These are phyloP conservation scores for Odontarrhena argentea DNA, from an alignment of 345 rosid species.

Conservation along the genomic window DNA sequence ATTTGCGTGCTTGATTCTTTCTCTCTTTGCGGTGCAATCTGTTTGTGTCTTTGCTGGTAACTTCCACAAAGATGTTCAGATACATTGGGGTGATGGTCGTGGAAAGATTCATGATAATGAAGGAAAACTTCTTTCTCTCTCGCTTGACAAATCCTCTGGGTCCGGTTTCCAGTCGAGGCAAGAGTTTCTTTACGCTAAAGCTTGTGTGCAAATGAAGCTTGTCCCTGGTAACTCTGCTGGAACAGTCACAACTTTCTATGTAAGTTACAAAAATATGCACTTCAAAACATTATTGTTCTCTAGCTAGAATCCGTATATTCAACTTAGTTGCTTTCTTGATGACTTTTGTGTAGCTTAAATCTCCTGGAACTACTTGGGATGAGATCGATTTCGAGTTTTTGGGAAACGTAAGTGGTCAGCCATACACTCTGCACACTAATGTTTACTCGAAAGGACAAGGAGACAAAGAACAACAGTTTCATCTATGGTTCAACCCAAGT, in stretches of 20 bases:
- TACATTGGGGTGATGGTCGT: constrained; percentile 51
- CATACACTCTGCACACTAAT: constrained; percentile 68
- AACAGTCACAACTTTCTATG: constrained; percentile 63
- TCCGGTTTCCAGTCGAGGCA: constrained; percentile 61
- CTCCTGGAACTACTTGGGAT: constrained; percentile 63
- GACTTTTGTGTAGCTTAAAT: constrained; percentile 37
- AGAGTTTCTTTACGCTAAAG: constrained; percentile 54
- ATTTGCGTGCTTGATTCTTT: constrained; percentile 25
- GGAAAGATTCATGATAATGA: constrained; percentile 47
- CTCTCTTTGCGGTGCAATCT: constrained; percentile 32
- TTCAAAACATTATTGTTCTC: not conserved
- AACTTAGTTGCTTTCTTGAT: constrained; percentile 7
- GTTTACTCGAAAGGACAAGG: constrained; percentile 64
- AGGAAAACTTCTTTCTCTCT: constrained; percentile 50
- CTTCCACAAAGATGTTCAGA: constrained; percentile 30
- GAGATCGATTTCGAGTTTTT: constrained; percentile 75
- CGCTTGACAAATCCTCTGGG: constrained; percentile 52
- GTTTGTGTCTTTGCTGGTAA: constrained; percentile 36
- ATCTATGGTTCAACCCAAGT: constrained; percentile 73
- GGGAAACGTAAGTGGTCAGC: constrained; percentile 63
- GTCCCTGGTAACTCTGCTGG: constrained; percentile 66
- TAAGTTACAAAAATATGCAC: constrained; percentile 7
- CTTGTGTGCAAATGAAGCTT: constrained; percentile 58
- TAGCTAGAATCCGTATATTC: not conserved
- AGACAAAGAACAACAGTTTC: constrained; percentile 63